Base-by-base conservation (phyloP, 1,139 yeast genomes). In the Yamadazyma mexicana region DNA sequence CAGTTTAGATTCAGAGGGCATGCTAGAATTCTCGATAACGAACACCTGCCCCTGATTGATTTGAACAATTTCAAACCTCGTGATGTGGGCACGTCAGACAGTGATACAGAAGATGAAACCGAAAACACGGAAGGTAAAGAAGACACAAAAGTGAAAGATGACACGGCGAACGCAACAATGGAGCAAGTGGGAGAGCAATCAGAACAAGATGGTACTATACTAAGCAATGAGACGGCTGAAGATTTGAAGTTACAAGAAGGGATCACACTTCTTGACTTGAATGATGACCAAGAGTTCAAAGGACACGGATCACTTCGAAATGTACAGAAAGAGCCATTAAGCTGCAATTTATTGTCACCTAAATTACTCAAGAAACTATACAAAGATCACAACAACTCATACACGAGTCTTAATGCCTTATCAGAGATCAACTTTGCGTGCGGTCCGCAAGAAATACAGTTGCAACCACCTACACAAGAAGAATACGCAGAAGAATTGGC, bases 1-100 rank as follows among this genome's bases (percentile, higher is more conserved):
- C 95, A 87, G 62, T 83, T 83, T 56, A 68, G 96, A 50, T 69
- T 87, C 46, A 73, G 81, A 39, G 95, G 95, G 8, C 61, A 68
- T 33, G 87, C 87, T 2, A 65, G 77, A 40, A 53, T 78, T 30
- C 62, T 74, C 20, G 74, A 69, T 46, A 56, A 57, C 31, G 55
- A 53, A 5, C 47, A 60, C 36, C 52, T 51, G 18, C 79, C 79
- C 1, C 47, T 44, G 17, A 54, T 73, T 34, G 66, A 61, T 43
- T 52, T 67, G 40, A 54, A 64, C 14, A 59, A 53, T 34, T 56
- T 65, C 35, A 44, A 42, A 36, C 53, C 54, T 11, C 41, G 54
- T 35, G 40, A 40, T 35, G 48, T 49, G 26, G 47, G 51, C 15
- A 35, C 44, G 15, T 35, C 41, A 17, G 46, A 47, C 11, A 44